Evolutionary conservation across 805 yeast genomes (phyloP), one percentile per base, ranked within the genome.

Genomic region (Cyberlindnera suaveolens): DNA sequence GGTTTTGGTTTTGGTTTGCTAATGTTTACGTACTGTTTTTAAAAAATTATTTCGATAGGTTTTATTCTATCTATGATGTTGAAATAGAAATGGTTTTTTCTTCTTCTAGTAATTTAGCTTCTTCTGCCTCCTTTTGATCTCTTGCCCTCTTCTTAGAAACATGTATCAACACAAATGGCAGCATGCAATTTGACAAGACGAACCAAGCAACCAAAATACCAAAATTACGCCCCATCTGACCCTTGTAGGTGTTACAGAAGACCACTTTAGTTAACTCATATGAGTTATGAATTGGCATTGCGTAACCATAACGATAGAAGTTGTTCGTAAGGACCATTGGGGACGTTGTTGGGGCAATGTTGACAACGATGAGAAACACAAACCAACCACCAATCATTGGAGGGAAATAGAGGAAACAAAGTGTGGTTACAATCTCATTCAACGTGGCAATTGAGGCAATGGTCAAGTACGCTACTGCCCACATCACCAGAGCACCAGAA

Each of bases 381-480:
- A 85, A 57, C 87, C 89, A 82, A 55, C 83, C 78, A 3, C 91
- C 91, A 44, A 82, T 54, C 40, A 74, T 45, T 19, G 87, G 88
- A 1, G 91, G 89, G 42, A 67, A 69, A 15, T 66, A 47, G 10
- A 77, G 60, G 39, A 80, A 63, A 13, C 74, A 60, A 5, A 82
- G 18, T 55, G 77, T 58, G 1, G 79, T 77, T 45, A 73, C 62
- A 45, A 78, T 74, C 61, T 85, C 91, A 54, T 80, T 82, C 29
- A 81, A 75, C 16, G 82, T 74, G 37, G 93, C 95, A 16, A 83
- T 77, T 1, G 88, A 82, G 45, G 77, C 62, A 84, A 85, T 82
- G 11, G 85, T 74, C 41, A 85, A 50, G 58, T 65, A 85, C 7
- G 77, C 68, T 36, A 78, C 54, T 76, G 78, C 75, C 91, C 91